phyloP scores from a whole-genome alignment of 129 eudicot genomes.

The Heracleum sosnowskyi region DNA sequence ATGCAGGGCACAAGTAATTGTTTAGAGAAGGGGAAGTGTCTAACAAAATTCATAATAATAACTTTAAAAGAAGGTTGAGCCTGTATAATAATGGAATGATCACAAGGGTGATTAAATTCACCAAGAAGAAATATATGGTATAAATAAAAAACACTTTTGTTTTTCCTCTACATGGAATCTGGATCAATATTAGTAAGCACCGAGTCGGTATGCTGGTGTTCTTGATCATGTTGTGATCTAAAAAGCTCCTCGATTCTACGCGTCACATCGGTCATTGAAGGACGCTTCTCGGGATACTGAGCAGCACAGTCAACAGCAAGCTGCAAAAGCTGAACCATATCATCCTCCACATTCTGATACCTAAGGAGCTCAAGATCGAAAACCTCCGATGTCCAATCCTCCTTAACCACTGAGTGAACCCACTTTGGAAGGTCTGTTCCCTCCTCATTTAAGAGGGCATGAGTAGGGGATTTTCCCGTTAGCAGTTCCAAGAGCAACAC shows the following conservation, averaged over 20 bases:
- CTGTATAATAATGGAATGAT: constrained; percentile 19
- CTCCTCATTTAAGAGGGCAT: constrained; percentile 61
- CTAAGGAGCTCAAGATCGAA: constrained; percentile 75
- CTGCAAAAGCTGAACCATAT: constrained; percentile 81
- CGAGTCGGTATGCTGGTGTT: constrained; percentile 19
- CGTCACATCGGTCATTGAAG: constrained; percentile 54
- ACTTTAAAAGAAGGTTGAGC: constrained; percentile 8
- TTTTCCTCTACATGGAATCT: background rate
- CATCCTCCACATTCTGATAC: constrained; percentile 82
- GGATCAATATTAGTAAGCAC: constrained; percentile 1
- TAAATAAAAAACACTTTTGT: constrained; percentile 12
- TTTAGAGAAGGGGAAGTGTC: background rate
- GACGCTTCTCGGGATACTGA: constrained; percentile 74
- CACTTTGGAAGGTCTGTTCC: constrained; percentile 90
- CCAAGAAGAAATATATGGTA: constrained; percentile 16
- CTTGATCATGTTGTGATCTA: constrained; percentile 19
- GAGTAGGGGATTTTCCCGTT: constrained; percentile 82
- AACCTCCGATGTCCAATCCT: constrained; percentile 82
- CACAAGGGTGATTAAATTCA: constrained; percentile 21
- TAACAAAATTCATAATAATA: too few relatives aligned
- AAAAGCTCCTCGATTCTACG: constrained; percentile 53
- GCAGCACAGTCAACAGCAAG: constrained; percentile 73
- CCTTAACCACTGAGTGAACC: constrained; percentile 87
- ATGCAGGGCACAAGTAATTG: background rate
- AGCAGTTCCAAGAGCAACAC: constrained; percentile 65